Evolutionary conservation across 1,139 yeast genomes (phyloP).

Genomic region (Kurtzmaniella natalensis): DNA sequence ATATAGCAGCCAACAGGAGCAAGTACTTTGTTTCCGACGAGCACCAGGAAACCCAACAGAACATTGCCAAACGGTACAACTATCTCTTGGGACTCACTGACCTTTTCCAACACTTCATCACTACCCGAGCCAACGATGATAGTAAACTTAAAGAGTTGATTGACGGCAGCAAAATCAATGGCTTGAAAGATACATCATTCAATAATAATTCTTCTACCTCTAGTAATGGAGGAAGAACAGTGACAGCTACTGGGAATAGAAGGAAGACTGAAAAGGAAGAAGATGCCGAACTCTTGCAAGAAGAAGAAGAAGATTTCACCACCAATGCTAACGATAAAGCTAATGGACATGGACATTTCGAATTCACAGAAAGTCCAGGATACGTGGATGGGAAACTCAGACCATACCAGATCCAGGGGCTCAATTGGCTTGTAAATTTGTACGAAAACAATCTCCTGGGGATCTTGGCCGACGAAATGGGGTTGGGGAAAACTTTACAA

Average conservation of each 20-base stretch:
- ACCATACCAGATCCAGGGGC: constrained; percentile 62
- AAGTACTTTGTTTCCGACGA: constrained; percentile 33
- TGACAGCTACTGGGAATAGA: constrained; percentile 17
- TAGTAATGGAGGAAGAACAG: constrained; percentile 17
- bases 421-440: constrained; percentile 43
- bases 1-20: constrained; percentile 13
- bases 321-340: too few relatives aligned
- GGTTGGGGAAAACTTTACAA: constrained; percentile 46
- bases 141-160: constrained; percentile 56
- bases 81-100: constrained; percentile 81
- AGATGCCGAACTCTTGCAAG: constrained; percentile 80
- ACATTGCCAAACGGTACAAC: constrained; percentile 72
- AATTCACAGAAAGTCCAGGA: constrained; percentile 73
- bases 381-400: constrained; percentile 65
- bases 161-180: constrained; percentile 37
- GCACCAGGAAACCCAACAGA: too few relatives aligned
- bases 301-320: constrained; percentile 58
- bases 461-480: constrained; percentile 49
- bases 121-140: constrained; percentile 73
- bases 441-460: constrained; percentile 44
- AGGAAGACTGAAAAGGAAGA: constrained; percentile 88
- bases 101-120: constrained; percentile 83
- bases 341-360: constrained; percentile 3
- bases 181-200: constrained; percentile 8
- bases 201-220: neutral